Evolutionary conservation across 805 yeast genomes (phyloP), one percentile per base, ranked within the genome.

Genomic region (Ogataea naganishii): DNA sequence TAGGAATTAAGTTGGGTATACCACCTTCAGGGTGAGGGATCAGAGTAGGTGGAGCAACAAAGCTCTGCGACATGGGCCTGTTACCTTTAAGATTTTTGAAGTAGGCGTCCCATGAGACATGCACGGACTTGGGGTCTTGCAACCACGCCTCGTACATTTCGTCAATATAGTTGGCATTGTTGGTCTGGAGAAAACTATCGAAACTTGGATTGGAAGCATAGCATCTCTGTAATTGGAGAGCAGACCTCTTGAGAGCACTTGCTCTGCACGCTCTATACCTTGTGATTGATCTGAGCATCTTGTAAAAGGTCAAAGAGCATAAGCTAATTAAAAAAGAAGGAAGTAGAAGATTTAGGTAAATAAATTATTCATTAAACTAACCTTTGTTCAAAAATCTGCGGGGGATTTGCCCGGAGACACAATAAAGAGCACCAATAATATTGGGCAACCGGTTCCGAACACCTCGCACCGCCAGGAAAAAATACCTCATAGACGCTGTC

Each of bases 121-220:
- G 99, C 24, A 92, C 99, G 32, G 89, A 75, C 25, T 65, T 39
- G 18, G 97, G 98, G 56, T 92, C 98, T 41, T 74, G 58, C 49
- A 75, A 71, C 97, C 97, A 92, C 30, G 95, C 88, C 40, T 75
- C 75, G 60, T 86, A 92, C 99, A 92, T 92, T 65, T 92, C 96
- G 59, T 92, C 99, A 47, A 92, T 82, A 60, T 92, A 92, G 49
- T 77, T 76, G 39, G 95, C 92, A 58, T 83, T 83, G 54, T 76
- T 75, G 36, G 92, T 74, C 44, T 81, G 82, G 44, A 88, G 62
- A 58, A 92, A 92, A 24, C 75, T 69, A 61, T 92, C 98, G 34
- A 62, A 51, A 22, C 56, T 56, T 24, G 65, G 33, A 27, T 29
- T 12, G 30, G 18, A 27, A 19, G 26, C 27, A 20, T 14, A 27